A percentile compares a stretch with the other conserved stretches of the same genome.
Conservation (phyloP, 176 grass and related monocot genomes). For the Coix lacrymajobi region DNA sequence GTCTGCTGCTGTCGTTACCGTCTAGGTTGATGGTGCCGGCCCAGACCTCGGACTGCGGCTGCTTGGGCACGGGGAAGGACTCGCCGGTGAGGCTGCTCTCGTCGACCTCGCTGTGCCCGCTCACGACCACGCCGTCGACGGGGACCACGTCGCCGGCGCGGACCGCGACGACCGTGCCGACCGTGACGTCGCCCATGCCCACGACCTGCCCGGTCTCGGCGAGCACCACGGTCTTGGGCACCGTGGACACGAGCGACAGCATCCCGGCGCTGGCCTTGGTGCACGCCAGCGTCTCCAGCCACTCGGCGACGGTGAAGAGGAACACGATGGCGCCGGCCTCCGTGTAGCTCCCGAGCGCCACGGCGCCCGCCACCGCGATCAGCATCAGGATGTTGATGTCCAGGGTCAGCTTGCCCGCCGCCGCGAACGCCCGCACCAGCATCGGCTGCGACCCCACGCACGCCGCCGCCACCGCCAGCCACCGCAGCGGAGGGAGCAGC, state of each 20-base stretch:
- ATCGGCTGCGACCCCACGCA: slow-evolving; percentile 50
- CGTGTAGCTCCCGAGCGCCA: slow-evolving; percentile 42
- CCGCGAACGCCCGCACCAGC: slow-evolving; percentile 30
- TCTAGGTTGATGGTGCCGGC: slow-evolving; percentile 72
- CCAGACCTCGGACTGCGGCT: slow-evolving; percentile 51
- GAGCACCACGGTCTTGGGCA: slow-evolving; percentile 49
- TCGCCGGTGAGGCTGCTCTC: slow-evolving; percentile 85
- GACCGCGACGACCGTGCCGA: slow-evolving; percentile 45
- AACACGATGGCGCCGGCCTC: slow-evolving; percentile 72
- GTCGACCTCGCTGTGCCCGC: slow-evolving; percentile 53
- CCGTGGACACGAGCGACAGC: slow-evolving; percentile 54
- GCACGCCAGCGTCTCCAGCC: slow-evolving; percentile 66
- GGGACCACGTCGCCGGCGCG: slow-evolving; percentile 58
- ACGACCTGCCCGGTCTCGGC: slow-evolving; percentile 40
- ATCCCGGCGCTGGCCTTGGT: slow-evolving; percentile 50
- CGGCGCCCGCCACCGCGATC: slow-evolving; percentile 45
- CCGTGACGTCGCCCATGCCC: slow-evolving; percentile 11
- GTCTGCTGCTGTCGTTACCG: slow-evolving; percentile 24
- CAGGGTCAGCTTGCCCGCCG: slow-evolving; percentile 34
- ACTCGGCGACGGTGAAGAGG: slow-evolving; percentile 81
- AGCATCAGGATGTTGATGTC: slow-evolving; percentile 85
- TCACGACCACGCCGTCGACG: slow-evolving; percentile 64
- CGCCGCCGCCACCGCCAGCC: slow-evolving; percentile 48
- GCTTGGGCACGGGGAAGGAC: slow-evolving; percentile 65
- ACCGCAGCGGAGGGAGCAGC: slow-evolving; percentile 42